These are phyloP conservation scores for Fusarium tuaranense DNA, from an alignment of 2,329 filamentous ascomycete species.

Conservation along the genomic window DNA sequence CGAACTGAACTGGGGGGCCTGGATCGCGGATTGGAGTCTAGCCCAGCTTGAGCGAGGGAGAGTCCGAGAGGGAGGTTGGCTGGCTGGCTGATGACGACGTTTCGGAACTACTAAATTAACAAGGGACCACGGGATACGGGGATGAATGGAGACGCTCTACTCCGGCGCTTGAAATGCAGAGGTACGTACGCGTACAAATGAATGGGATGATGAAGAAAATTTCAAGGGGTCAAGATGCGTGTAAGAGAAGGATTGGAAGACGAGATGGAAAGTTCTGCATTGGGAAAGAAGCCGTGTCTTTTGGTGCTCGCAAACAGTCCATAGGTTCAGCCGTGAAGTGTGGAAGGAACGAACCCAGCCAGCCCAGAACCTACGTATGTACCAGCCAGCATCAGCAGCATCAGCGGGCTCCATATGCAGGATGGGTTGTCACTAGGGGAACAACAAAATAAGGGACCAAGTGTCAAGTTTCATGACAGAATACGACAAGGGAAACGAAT, in stretches of 20 bases:
- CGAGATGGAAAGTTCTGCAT: not conserved
- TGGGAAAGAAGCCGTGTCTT: not conserved
- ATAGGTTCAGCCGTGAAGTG: not conserved
- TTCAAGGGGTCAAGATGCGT: not conserved
- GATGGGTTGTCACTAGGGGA: not conserved
- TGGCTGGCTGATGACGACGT: constrained; percentile 28
- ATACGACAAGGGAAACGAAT: not conserved
- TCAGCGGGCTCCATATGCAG: not conserved
- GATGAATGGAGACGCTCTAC: not conserved
- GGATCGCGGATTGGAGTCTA: constrained; percentile 31
- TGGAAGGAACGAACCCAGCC: not conserved
- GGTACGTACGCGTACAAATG: not conserved
- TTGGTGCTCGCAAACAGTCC: not conserved
- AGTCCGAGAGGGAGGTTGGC: constrained; percentile 31
- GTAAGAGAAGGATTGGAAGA: not conserved
- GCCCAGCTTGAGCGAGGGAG: constrained; percentile 24
- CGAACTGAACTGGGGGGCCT: constrained; percentile 33
- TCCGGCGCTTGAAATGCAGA: not conserved
- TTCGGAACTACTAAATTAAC: constrained; percentile 26
- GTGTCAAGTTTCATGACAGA: not conserved
- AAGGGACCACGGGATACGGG: constrained; percentile 15
- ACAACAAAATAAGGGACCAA: not conserved
- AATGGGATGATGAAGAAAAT: not conserved
- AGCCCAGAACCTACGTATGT: not conserved
- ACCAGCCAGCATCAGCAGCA: not conserved